Evolutionary conservation across 441 rosid species (phyloP).

Genomic region (Omphalea diandra): DNA sequence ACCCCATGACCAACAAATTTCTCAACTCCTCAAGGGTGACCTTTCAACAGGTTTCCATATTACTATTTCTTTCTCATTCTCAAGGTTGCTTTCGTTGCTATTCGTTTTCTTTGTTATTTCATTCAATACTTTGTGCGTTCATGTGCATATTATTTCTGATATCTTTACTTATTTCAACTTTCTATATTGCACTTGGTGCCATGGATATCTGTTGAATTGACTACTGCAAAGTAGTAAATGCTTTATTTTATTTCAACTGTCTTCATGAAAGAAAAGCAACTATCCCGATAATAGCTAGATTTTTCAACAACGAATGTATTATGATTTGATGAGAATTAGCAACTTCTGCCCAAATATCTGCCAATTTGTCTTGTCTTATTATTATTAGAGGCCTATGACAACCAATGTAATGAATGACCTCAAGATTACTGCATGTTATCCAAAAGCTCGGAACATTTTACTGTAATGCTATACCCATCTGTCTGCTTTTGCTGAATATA

Average conservation of each 20-base stretch:
- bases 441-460: background rate
- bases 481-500: background rate
- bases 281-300: background rate
- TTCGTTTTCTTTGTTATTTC: background rate
- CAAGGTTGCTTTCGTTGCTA: background rate
- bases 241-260: background rate
- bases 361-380: background rate
- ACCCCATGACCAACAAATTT: slow-evolving; percentile 37
- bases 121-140: background rate
- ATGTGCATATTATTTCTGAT: no score
- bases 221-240: background rate
- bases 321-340: background rate
- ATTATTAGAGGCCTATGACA: background rate
- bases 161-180: background rate
- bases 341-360: background rate
- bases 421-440: background rate
- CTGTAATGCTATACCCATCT: background rate
- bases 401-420: background rate
- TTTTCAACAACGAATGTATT: background rate
- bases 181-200: background rate
- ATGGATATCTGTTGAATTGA: background rate
- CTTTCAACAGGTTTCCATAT: slow-evolving; percentile 45
- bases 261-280: background rate
- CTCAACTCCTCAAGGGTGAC: slow-evolving; percentile 39
- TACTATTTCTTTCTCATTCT: background rate